These are phyloP conservation scores for Prunus mira DNA, from an alignment of 306 rosid genomes.

Conservation along the genomic window DNA sequence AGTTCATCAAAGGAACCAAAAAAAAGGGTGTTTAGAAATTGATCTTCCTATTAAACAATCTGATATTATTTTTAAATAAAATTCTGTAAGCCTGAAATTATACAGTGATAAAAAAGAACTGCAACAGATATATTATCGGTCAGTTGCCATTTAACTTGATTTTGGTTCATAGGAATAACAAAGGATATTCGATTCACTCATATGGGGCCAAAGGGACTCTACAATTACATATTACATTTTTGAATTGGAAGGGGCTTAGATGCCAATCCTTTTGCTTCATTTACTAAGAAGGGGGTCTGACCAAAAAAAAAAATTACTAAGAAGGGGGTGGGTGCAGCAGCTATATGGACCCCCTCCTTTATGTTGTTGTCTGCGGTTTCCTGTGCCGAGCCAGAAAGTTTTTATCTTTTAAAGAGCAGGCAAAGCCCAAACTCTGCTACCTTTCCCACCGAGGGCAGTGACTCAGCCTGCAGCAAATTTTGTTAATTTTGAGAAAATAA, in stretches of 20 bases:
- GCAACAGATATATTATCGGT: not conserved
- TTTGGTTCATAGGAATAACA: not conserved
- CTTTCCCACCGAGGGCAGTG: not conserved
- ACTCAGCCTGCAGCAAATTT: not conserved
- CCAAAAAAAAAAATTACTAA: not conserved
- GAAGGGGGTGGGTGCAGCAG: not conserved
- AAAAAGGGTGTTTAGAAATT: not conserved
- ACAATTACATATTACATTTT: not conserved
- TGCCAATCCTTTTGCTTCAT: not conserved
- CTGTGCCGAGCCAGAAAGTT: not conserved
- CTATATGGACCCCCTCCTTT: not conserved
- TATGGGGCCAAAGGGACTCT: not conserved
- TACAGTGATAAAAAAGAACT: not conserved
- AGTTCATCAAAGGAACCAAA: not conserved
- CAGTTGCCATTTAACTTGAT: not conserved
- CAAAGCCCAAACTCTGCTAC: not conserved
- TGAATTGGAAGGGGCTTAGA: not conserved
- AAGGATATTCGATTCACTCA: not conserved
- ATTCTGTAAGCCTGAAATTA: not conserved
- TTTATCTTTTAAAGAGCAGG: not conserved
- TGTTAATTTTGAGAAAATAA: not conserved
- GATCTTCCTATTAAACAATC: not conserved
- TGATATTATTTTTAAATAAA: not conserved
- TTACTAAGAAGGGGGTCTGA: not conserved
- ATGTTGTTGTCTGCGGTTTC: not conserved